These are phyloP conservation scores for Leptomonas seymouri DNA, from an alignment of 208 protist genomes.

Conservation along the genomic window DNA sequence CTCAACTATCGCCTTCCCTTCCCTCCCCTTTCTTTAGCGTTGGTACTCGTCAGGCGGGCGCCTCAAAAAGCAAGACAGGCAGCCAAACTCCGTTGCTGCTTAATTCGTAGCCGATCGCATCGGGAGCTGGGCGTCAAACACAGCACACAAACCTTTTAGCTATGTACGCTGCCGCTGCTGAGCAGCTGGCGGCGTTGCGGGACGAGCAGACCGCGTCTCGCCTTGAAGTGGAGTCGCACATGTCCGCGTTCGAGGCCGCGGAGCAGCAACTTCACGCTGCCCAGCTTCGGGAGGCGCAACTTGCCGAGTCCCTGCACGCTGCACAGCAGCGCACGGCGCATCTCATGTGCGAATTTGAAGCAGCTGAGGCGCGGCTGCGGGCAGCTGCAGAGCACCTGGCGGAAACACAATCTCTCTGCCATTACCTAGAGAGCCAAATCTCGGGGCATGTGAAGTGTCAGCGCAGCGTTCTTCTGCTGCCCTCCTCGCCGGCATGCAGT, in stretches of 20 bases:
- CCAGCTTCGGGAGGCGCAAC: constrained; percentile 33
- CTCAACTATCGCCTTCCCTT: neutral
- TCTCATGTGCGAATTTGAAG: neutral
- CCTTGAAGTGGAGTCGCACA: constrained; percentile 10
- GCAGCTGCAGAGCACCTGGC: constrained; percentile 16
- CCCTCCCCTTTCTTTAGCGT: neutral
- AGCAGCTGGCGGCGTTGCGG: constrained; percentile 38
- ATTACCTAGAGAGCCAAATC: constrained; percentile 22
- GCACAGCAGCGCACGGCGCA: constrained; percentile 17
- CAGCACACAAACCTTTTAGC: no score
- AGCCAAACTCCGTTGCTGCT: no score
- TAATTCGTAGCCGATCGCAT: no score
- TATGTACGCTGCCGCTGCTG: constrained; percentile 22
- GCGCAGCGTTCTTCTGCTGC: constrained; percentile 17
- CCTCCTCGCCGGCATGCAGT: neutral
- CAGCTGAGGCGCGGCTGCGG: constrained; percentile 12
- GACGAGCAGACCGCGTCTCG: constrained; percentile 26
- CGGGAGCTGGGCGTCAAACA: no score
- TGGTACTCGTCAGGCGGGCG: no score
- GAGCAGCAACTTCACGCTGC: constrained; percentile 9
- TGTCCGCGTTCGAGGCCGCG: constrained; percentile 14
- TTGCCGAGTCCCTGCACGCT: constrained; percentile 33
- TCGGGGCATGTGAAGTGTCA: constrained; percentile 24
- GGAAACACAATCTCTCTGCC: constrained; percentile 14
- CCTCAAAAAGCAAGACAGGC: no score